Conservation (phyloP, 2,329 filamentous ascomycete genomes). For the Emydomyces testavorans region DNA sequence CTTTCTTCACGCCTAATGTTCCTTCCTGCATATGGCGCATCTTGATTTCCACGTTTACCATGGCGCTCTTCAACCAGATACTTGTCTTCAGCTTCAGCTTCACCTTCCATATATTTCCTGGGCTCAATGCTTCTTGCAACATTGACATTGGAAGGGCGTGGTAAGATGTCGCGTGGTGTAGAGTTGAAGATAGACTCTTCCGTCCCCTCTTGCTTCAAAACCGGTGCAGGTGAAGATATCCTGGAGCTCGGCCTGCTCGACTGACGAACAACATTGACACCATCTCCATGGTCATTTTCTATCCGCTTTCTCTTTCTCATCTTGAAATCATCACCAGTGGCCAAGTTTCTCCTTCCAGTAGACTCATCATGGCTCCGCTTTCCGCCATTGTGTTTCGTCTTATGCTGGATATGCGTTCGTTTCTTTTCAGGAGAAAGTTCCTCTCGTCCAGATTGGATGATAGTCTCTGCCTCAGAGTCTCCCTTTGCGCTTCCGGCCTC, state of each 20-base stretch:
- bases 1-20: slow-evolving; percentile 7
- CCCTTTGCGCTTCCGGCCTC: slow-evolving; percentile 31
- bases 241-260: slow-evolving; percentile 21
- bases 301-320: slow-evolving; percentile 25
- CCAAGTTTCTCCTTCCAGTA: slow-evolving; percentile 12
- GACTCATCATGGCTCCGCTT: slow-evolving; percentile 23
- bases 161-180: slow-evolving; percentile 18
- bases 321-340: slow-evolving; percentile 20
- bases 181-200: slow-evolving; percentile 25
- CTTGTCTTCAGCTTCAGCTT: slow-evolving; percentile 3
- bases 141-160: slow-evolving; percentile 15
- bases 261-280: slow-evolving; percentile 19
- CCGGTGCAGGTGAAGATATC: slow-evolving; percentile 21
- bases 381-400: slow-evolving; percentile 7
- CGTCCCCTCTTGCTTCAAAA: slow-evolving; percentile 29
- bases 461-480: slow-evolving; percentile 41
- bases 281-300: slow-evolving; percentile 22
- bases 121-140: slow-evolving; percentile 17
- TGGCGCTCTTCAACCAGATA: background rate
- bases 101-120: background rate
- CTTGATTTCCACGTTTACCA: slow-evolving; percentile 2
- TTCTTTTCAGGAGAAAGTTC: slow-evolving; percentile 39
- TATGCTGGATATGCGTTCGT: slow-evolving; percentile 31
- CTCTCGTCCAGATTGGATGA: slow-evolving; percentile 38
- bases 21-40: background rate